These are phyloP conservation scores for Neurospora terricola DNA, from an alignment of 495 filamentous ascomycete genomes.

Conservation along the genomic window DNA sequence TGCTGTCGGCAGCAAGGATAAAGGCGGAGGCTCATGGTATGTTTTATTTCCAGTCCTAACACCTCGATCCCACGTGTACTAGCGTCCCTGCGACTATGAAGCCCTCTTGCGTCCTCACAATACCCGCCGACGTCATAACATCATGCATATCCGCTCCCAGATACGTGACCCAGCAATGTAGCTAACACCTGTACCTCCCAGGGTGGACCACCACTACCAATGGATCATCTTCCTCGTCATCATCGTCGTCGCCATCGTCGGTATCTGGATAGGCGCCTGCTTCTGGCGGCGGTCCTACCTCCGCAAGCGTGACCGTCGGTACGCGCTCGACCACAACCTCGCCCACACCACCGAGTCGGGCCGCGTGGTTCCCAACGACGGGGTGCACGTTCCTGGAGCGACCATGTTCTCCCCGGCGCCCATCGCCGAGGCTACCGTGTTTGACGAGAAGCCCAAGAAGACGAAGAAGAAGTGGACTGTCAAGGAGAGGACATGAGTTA, in stretches of 20 bases:
- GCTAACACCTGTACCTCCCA: slow-evolving; percentile 8
- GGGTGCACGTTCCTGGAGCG: slow-evolving; percentile 18
- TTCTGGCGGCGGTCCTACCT: slow-evolving; percentile 43
- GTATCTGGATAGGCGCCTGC: slow-evolving; percentile 44
- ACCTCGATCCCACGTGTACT: neutral
- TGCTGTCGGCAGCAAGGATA: slow-evolving; percentile 6
- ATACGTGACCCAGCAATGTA: neutral
- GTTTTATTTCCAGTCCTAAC: neutral
- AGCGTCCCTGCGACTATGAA: neutral
- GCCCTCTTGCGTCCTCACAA: neutral
- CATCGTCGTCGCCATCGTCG: slow-evolving; percentile 39
- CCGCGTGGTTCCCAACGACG: slow-evolving; percentile 19
- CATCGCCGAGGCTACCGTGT: slow-evolving; percentile 16
- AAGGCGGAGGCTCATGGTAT: slow-evolving; percentile 19
- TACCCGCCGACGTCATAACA: neutral
- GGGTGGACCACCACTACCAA: slow-evolving; percentile 41
- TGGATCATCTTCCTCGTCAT: slow-evolving; percentile 49
- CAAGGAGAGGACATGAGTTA: slow-evolving; percentile 24
- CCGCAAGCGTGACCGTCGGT: slow-evolving; percentile 39
- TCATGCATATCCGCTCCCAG: neutral
- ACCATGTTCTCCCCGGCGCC: slow-evolving; percentile 26
- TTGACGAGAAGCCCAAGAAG: slow-evolving; percentile 13
- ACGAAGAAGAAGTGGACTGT: slow-evolving; percentile 34
- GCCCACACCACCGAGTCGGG: slow-evolving; percentile 21
- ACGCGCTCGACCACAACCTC: slow-evolving; percentile 34